Evolutionary conservation across 352 stramenopile species (phyloP), one percentile per base, ranked within the genome.

Genomic region (Pythium aristosporum): DNA sequence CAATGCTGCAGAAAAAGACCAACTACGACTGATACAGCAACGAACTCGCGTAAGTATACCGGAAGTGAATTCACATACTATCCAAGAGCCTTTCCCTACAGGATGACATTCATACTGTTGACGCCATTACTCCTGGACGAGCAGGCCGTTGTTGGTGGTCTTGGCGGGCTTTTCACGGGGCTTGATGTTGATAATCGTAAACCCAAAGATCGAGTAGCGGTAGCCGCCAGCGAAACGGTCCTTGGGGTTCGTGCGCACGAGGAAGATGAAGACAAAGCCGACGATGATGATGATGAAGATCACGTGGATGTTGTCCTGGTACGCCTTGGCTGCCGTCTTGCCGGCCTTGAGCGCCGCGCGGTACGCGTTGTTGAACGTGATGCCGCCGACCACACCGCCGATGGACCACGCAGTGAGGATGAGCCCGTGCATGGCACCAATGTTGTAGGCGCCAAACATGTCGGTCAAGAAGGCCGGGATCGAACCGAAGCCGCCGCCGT

Each of bases 381-480:
- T 83, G 30, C 83, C 83, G 11, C 85, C 85, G 6, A 78, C 82
- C 9, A 94, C 80, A 7, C 82, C 86, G 21, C 80, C 79, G 46
- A 92, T 85, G 2, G 82, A 91, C 82, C 85, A 93, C 11, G 82
- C 74, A 4, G 85, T 92, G 7, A 92, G 62, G 65, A 89, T 87
- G 25, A 89, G 47, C 0, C 85, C 85, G 65, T 92, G 82, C 78
- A 93, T 87, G 6, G 79, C 85, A 13, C 80, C 85, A 41, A 91
- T 91, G 74, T 93, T 91, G 62, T 75, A 91, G 3, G 79, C 79
- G n/a, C 85, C 85, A 54, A 92, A 94, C 82, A 92, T 92, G 54
- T 92, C 85, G 0, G 82, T 89, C 23, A 94, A 55, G 61, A 92
- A 88, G 34, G 68, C 79, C 39, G 83, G 83, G 57, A 92, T 91